Evolutionary conservation across 1,284 basidiomycete genomes (phyloP).

Genomic region (Acaromyces ingoldii): DNA sequence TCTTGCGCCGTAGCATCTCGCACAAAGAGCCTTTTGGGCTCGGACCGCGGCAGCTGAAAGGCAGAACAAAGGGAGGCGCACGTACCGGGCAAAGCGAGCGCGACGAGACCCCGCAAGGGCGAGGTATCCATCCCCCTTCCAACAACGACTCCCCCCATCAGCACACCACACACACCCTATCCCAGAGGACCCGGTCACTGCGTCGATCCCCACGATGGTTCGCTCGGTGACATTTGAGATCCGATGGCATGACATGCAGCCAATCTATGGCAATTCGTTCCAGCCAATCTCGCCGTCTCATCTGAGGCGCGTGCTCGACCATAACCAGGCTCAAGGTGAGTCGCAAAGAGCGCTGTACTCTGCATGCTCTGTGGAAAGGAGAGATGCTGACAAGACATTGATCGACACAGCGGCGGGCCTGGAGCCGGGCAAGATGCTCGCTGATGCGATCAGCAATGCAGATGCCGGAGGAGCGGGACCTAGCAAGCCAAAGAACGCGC

Average conservation of each 20-base stretch:
- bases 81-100: no score
- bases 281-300: slow-evolving; percentile 40
- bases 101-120: no score
- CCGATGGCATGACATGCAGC: slow-evolving; percentile 50
- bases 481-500: not conserved
- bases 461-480: not conserved
- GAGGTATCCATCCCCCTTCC: no score
- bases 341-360: no score
- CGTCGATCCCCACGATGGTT: slow-evolving; percentile 46
- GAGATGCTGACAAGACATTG: not conserved
- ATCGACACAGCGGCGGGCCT: slow-evolving; percentile 32
- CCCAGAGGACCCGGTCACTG: no score
- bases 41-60: no score
- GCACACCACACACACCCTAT: no score
- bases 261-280: slow-evolving; percentile 48
- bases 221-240: slow-evolving; percentile 50
- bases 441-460: no score
- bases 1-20: no score
- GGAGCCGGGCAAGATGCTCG: slow-evolving; percentile 35
- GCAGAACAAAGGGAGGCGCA: no score
- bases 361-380: not conserved
- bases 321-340: slow-evolving; percentile 43
- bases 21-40: no score
- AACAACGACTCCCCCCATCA: no score
- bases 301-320: slow-evolving; percentile 42